phyloP scores from a whole-genome alignment of 352 stramenopile genomes.

The Globisporangium irregulare region DNA sequence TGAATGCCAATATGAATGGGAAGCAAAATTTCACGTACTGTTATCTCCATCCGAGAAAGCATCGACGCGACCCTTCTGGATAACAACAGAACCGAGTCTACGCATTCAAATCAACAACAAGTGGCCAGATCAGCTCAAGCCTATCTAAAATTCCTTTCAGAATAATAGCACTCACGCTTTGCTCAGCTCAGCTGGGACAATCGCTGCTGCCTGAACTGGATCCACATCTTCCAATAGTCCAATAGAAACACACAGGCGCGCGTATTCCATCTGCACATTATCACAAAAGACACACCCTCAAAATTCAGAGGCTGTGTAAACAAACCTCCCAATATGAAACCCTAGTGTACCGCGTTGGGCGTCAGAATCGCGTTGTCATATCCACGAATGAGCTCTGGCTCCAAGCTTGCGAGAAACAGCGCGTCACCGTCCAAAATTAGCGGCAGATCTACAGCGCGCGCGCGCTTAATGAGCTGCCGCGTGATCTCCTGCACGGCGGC shows the following conservation, averaged over 20 bases:
- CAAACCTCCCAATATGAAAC: neutral
- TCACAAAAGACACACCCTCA: neutral
- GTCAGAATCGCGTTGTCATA: conserved; percentile 89
- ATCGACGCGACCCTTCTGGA: conserved; percentile 85
- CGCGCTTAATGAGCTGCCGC: conserved; percentile 63
- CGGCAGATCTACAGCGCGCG: conserved; percentile 66
- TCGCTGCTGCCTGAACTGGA: conserved; percentile 39
- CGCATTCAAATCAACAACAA: neutral
- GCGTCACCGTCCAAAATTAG: conserved; percentile 96
- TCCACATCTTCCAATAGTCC: conserved; percentile 46
- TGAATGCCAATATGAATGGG: neutral
- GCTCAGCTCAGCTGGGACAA: conserved; percentile 49
- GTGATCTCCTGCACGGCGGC: conserved; percentile 79
- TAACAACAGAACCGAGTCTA: conserved; percentile 79
- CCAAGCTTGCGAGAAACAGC: conserved; percentile 87
- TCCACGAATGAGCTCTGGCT: conserved; percentile 58
- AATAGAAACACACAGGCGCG: conserved; percentile 55
- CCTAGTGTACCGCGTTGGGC: conserved; percentile 81
- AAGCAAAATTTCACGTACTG: conserved; percentile 30
- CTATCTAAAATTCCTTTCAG: too few relatives aligned
- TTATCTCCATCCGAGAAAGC: conserved; percentile 71
- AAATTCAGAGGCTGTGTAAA: too few relatives aligned
- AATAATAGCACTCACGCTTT: conserved; percentile 32
- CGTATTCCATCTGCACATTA: conserved; percentile 69
- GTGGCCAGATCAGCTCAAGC: neutral